Evolutionary conservation across 805 yeast species (phyloP).

Genomic region (Huiozyma sinensis): DNA sequence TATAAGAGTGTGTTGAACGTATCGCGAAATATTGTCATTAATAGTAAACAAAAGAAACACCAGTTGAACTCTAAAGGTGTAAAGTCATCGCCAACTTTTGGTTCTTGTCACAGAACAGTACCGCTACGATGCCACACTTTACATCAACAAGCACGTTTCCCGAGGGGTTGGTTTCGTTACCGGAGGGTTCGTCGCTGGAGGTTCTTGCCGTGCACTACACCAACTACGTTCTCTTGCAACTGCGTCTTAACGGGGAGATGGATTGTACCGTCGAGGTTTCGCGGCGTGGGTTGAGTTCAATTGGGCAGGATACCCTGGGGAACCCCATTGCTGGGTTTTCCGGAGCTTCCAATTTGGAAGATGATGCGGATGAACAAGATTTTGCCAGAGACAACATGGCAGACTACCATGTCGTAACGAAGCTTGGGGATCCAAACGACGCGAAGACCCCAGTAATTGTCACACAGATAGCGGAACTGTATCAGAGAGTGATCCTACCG

Average conservation of each 20-base stretch:
- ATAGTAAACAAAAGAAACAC: no score
- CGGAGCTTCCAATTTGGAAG: constrained; percentile 2
- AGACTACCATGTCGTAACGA: constrained; percentile 36
- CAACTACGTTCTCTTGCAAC: constrained; percentile 19
- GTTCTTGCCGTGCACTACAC: constrained; percentile 17
- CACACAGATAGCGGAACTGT: constrained; percentile 32
- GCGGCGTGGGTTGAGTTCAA: constrained; percentile 15
- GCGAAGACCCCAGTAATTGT: constrained; percentile 39
- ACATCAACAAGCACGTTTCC: background rate
- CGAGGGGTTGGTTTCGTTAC: no score
- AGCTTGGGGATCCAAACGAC: constrained; percentile 39
- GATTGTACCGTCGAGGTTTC: constrained; percentile 40
- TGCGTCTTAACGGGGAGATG: constrained; percentile 26
- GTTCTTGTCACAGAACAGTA: no score
- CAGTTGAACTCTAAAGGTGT: no score
- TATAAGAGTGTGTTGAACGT: background rate
- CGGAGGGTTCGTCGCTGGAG: background rate
- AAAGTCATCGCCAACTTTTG: no score
- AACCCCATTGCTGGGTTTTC: constrained; percentile 13
- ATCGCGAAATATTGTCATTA: no score
- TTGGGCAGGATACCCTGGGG: constrained; percentile 4
- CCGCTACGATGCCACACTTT: no score
- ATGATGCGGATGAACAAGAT: constrained; percentile 9
- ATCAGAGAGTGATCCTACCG: constrained; percentile 19
- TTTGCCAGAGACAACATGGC: constrained; percentile 21